Conservation (phyloP, 768 basidiomycete species). For the Tulasnella sp. region DNA sequence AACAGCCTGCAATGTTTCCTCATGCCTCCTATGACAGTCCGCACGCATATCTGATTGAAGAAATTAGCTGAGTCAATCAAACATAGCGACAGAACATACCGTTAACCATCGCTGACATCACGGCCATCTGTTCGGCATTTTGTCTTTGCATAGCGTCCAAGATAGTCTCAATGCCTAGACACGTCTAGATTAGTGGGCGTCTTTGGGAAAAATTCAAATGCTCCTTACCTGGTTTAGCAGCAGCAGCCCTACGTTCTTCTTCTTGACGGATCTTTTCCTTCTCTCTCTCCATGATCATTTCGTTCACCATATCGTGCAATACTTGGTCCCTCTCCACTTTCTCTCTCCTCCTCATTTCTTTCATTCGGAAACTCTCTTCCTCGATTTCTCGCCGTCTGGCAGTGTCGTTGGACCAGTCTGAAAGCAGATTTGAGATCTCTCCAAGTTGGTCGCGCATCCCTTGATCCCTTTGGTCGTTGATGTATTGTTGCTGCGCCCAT, state of each 20-base stretch:
- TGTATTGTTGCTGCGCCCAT: conserved; percentile 1
- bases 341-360: conserved; percentile 41
- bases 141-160: conserved; percentile 46
- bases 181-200: neutral
- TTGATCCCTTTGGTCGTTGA: conserved; percentile 44
- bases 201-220: conserved; percentile 15
- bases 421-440: conserved; percentile 61
- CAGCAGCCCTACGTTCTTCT: conserved; percentile 40
- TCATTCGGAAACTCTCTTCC: conserved; percentile 53
- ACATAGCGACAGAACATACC: conserved; percentile 16
- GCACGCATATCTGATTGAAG: conserved; percentile 45
- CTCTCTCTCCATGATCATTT: conserved; percentile 43
- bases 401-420: conserved; percentile 48
- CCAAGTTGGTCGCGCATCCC: conserved; percentile 44
- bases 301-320: conserved; percentile 40
- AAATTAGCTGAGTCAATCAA: neutral
- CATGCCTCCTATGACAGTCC: conserved; percentile 50
- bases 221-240: conserved; percentile 42
- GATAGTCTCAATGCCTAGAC: conserved; percentile 43
- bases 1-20: conserved; percentile 54
- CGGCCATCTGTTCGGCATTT: conserved; percentile 45
- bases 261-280: conserved; percentile 39
- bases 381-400: conserved; percentile 45
- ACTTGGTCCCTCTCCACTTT: conserved; percentile 47
- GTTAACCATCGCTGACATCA: conserved; percentile 34